Evolutionary conservation across 1,139 yeast species (phyloP).

Genomic region (Geotrichum citri-aurantii): DNA sequence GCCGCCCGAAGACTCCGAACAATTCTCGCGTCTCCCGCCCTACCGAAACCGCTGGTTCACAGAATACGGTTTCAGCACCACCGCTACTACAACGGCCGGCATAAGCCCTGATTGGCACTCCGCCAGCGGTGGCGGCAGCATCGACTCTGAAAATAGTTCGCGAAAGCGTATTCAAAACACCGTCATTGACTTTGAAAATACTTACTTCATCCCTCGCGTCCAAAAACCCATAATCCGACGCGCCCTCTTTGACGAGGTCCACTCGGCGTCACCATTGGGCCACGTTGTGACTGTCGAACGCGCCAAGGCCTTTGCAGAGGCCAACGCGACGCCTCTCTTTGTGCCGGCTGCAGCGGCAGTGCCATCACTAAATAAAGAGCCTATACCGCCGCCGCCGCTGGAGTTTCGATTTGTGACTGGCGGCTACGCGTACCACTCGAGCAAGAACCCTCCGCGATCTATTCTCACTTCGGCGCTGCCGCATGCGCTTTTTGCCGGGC

Average conservation of each 20-base stretch:
- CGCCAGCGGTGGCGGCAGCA: not conserved
- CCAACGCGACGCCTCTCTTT: conserved; percentile 11
- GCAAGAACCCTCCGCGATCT: conserved; percentile 15
- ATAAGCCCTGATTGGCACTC: not conserved
- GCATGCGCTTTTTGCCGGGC: conserved; percentile 9
- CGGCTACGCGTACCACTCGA: conserved; percentile 18
- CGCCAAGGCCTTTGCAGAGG: conserved; percentile 1
- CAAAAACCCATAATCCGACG: conserved; percentile 6
- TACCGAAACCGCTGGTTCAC: not conserved
- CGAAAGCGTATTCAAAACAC: conserved; percentile 7
- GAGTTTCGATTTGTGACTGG: conserved; percentile 16
- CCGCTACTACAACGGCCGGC: not conserved
- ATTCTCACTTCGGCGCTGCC: conserved; percentile 14
- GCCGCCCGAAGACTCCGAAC: conserved; percentile 6
- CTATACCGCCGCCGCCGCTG: not conserved
- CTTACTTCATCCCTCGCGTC: conserved; percentile 14
- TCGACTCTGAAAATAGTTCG: not conserved
- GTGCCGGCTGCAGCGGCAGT: not conserved
- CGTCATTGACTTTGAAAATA: conserved; percentile 12
- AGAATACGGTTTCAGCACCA: not conserved
- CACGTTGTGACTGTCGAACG: conserved; percentile 10
- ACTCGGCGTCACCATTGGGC: conserved; percentile 16
- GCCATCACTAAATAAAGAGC: not conserved
- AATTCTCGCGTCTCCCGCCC: not conserved
- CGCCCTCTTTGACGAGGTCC: conserved; percentile 13